Percentiles rank a stretch among this genome's conserved stretches.
These are phyloP conservation scores for Pyracantha coccinea DNA, from an alignment of 331 rosid species.

Conservation along the genomic window DNA sequence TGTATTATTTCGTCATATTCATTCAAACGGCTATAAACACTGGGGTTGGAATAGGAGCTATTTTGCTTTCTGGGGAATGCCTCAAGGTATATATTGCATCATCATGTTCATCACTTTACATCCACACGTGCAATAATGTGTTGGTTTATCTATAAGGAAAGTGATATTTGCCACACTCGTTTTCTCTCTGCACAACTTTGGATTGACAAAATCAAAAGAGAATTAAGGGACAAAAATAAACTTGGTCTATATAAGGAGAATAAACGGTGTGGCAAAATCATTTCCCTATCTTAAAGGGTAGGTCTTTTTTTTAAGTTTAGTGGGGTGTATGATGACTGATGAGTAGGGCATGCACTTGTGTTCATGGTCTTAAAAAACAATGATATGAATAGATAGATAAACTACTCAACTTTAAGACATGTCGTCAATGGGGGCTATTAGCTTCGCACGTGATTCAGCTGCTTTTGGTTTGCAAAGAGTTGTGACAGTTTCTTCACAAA, in stretches of 20 bases:
- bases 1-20: slow-evolving; percentile 73
- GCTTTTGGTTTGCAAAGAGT: not conserved
- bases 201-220: not conserved
- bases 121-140: not conserved
- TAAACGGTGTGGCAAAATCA: too few species aligned
- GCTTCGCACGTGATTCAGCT: not conserved
- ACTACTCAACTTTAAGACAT: not conserved
- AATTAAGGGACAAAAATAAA: too few species aligned
- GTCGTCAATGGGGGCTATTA: not conserved
- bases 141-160: not conserved
- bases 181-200: too few species aligned
- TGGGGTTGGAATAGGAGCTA: slow-evolving; percentile 73
- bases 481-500: not conserved
- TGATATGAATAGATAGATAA: not conserved
- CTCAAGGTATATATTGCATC: slow-evolving; percentile 34
- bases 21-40: slow-evolving; percentile 83
- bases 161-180: not conserved
- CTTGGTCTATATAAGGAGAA: too few species aligned
- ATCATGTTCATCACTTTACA: not conserved
- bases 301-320: not conserved
- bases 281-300: not conserved
- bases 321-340: not conserved
- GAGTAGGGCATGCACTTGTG: not conserved
- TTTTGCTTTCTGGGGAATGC: slow-evolving; percentile 67
- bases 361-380: not conserved